phyloP scores from a whole-genome alignment of 257 asterid species.

The Salvia miltiorrhiza region DNA sequence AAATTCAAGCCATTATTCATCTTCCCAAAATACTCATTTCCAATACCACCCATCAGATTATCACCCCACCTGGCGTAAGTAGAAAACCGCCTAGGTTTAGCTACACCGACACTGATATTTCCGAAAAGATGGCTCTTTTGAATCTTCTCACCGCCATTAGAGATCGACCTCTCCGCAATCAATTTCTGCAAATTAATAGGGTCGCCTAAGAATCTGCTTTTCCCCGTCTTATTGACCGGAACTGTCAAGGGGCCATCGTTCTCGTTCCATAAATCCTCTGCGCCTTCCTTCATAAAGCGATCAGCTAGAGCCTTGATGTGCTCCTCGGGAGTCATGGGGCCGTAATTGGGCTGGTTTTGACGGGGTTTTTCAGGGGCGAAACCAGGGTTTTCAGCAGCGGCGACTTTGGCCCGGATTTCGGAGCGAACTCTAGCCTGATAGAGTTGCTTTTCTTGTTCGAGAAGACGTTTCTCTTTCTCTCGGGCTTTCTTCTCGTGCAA shows the following conservation, averaged over 20 bases:
- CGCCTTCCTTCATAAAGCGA: conserved; percentile 93
- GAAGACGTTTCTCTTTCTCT: conserved; percentile 79
- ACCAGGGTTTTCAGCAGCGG: conserved; percentile 33
- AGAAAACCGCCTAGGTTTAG: conserved; percentile 43
- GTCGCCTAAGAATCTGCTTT: conserved; percentile 25
- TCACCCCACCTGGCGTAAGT: too few relatives aligned
- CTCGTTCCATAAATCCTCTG: conserved; percentile 93
- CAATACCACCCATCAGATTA: conserved; percentile 23
- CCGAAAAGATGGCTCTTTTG: conserved; percentile 1
- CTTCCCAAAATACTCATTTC: conserved; percentile 13
- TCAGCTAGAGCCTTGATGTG: conserved; percentile 84
- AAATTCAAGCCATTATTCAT: conserved; percentile 22
- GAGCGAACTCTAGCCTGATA: conserved; percentile 85
- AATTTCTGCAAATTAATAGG: conserved; percentile 53
- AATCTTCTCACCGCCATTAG: conserved; percentile 2
- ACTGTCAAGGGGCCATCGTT: conserved; percentile 57
- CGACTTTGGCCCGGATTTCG: conserved; percentile 62
- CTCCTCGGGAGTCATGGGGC: conserved; percentile 60
- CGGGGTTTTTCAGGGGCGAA: conserved; percentile 16
- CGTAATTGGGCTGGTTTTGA: conserved; percentile 32
- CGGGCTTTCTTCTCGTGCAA: conserved; percentile 93
- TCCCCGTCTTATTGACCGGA: conserved; percentile 27
- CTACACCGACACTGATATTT: conserved; percentile 20
- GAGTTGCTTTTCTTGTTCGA: conserved; percentile 85
- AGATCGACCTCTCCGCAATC: conserved; percentile 27